Percentiles rank a stretch among this genome's conserved stretches.
phyloP scores from a whole-genome alignment of 441 rosid species.

The Hura crepitans region DNA sequence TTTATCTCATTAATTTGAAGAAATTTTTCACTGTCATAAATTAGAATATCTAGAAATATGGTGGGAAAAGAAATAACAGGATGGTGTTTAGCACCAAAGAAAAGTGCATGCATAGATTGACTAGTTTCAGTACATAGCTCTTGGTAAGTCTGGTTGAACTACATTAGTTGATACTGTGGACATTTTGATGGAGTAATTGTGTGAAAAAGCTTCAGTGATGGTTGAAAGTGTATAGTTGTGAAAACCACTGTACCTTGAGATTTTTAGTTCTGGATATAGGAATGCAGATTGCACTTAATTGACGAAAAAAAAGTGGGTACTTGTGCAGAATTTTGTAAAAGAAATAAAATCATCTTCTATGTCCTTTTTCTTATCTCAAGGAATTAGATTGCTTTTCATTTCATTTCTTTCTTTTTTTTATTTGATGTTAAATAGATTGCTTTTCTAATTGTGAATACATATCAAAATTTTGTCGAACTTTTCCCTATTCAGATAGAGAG shows the following conservation, averaged over 20 bases:
- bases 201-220: neutral
- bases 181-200: neutral
- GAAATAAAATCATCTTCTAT: neutral
- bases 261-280: neutral
- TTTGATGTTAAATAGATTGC: neutral
- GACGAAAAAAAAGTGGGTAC: neutral
- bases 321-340: neutral
- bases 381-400: conserved; percentile 11
- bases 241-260: neutral
- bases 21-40: neutral
- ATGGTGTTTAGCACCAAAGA: neutral
- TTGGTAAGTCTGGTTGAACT: neutral
- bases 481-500: conserved; percentile 53
- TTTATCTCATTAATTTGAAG: neutral
- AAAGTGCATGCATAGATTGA: neutral
- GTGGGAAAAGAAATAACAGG: neutral
- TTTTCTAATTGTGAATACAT: neutral
- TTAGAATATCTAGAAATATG: neutral
- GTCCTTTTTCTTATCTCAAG: neutral
- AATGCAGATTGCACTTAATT: neutral
- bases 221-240: neutral
- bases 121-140: neutral
- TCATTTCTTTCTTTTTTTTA: too few species aligned
- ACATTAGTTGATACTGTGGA: neutral
- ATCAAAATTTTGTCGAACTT: neutral